Percentiles rank a stretch among this genome's conserved stretches.
These are phyloP conservation scores for Pistacia atlantica DNA, from an alignment of 345 rosid genomes.

Conservation along the genomic window DNA sequence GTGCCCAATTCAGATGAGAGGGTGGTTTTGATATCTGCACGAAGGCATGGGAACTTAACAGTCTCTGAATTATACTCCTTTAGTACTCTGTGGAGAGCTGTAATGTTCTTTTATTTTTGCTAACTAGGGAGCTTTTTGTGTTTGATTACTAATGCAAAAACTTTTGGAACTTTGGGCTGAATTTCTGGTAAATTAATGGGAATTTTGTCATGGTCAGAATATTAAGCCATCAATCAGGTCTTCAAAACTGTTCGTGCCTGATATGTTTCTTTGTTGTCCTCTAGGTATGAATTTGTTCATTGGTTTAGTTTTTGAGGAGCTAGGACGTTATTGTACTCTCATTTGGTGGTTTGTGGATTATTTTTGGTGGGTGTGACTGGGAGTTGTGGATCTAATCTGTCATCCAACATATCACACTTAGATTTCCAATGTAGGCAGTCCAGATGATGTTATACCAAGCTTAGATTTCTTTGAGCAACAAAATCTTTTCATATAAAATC, in stretches of 20 bases:
- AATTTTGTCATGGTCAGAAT: not conserved
- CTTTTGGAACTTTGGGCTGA: not conserved
- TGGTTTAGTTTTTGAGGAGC: not conserved
- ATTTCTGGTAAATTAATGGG: not conserved
- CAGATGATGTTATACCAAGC: not conserved
- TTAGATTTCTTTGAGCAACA: not conserved
- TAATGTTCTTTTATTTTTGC: conserved; percentile 22
- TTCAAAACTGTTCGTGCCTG: not conserved
- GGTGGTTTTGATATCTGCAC: conserved; percentile 69
- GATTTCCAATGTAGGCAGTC: not conserved
- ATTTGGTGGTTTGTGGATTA: not conserved
- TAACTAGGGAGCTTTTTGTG: conserved; percentile 20
- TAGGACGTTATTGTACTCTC: not conserved
- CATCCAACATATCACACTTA: not conserved
- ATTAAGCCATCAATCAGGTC: not conserved
- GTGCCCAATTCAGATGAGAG: conserved; percentile 66
- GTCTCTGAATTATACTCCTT: conserved; percentile 19
- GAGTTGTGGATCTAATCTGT: not conserved
- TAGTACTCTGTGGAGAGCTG: conserved; percentile 20
- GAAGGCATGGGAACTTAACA: conserved; percentile 53
- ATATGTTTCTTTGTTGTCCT: not conserved
- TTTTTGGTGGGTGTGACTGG: conserved; percentile 1
- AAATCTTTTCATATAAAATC: not conserved
- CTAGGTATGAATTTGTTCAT: not conserved
- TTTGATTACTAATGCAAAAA: conserved; percentile 13